These are phyloP conservation scores for Angomonas deanei DNA, from an alignment of 208 protist genomes.

Conservation along the genomic window DNA sequence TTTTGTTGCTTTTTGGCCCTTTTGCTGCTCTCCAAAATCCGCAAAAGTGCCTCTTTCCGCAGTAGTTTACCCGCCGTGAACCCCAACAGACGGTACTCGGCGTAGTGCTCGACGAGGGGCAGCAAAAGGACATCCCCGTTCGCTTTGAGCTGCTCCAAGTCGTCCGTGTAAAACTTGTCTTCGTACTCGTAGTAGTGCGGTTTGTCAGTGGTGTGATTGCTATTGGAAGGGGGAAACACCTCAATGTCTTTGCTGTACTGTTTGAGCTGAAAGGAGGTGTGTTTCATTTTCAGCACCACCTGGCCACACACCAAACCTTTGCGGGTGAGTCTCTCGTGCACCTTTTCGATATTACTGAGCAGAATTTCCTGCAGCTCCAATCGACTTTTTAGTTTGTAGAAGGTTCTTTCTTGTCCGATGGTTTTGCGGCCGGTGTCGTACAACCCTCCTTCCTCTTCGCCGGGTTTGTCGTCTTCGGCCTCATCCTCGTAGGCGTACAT, in stretches of 20 bases:
- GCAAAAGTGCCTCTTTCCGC: neutral
- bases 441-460: neutral
- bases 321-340: constrained; percentile 21
- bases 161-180: constrained; percentile 28
- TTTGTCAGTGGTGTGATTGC: neutral
- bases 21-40: neutral
- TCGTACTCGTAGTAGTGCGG: neutral
- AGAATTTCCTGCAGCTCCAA: constrained; percentile 47
- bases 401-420: constrained; percentile 68
- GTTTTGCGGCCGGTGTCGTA: constrained; percentile 42
- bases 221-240: neutral
- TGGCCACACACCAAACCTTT: constrained; percentile 44
- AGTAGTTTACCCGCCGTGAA: constrained; percentile 46
- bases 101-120: constrained; percentile 38
- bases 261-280: constrained; percentile 53
- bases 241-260: constrained; percentile 55
- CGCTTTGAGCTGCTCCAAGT: constrained; percentile 35
- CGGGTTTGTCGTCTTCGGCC: constrained; percentile 8
- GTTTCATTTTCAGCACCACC: constrained; percentile 74
- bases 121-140: constrained; percentile 56
- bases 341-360: constrained; percentile 22
- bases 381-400: constrained; percentile 27
- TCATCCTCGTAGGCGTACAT: constrained; percentile 27
- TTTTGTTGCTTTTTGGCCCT: neutral
- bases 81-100: constrained; percentile 63